phyloP scores from a whole-genome alignment of 2,329 filamentous ascomycete genomes.

The Thelonectria olida region DNA sequence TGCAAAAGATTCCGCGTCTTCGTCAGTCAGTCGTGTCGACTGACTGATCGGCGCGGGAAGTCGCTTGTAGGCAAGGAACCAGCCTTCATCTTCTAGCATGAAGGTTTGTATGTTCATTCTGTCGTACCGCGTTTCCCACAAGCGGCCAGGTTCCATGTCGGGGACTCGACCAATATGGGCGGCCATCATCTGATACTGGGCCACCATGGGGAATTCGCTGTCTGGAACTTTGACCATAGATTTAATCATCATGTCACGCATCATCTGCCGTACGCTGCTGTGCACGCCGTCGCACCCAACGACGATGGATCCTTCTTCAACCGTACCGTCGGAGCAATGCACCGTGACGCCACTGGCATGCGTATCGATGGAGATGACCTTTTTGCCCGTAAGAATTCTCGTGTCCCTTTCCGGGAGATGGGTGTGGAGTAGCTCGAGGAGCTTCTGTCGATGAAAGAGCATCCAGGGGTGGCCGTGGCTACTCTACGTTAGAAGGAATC shows the following conservation, averaged over 20 bases:
- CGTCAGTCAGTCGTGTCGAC: neutral
- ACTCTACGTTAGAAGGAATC: neutral
- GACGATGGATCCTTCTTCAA: slow-evolving; percentile 21
- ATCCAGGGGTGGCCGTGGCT: slow-evolving; percentile 28
- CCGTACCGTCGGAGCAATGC: slow-evolving; percentile 23
- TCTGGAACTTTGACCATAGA: neutral
- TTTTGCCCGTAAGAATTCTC: slow-evolving; percentile 15
- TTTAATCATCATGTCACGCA: slow-evolving; percentile 6
- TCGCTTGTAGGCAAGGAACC: neutral
- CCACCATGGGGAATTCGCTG: slow-evolving; percentile 13
- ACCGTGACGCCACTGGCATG: slow-evolving; percentile 13
- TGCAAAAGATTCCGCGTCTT: slow-evolving; percentile 7
- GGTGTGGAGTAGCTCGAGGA: slow-evolving; percentile 23
- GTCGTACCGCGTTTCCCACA: slow-evolving; percentile 4
- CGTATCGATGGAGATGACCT: slow-evolving; percentile 14
- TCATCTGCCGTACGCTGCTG: slow-evolving; percentile 18
- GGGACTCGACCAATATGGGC: neutral
- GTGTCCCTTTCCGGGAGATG: slow-evolving; percentile 17
- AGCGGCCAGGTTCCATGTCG: neutral
- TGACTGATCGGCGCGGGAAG: neutral
- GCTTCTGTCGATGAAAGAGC: slow-evolving; percentile 28
- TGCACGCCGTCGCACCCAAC: slow-evolving; percentile 32
- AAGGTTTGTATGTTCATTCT: slow-evolving; percentile 3
- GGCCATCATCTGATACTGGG: slow-evolving; percentile 16
- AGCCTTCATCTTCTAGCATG: slow-evolving; percentile 4